phyloP scores from a whole-genome alignment of 1,139 yeast genomes.

The Yamadazyma pseudoaaseri region DNA sequence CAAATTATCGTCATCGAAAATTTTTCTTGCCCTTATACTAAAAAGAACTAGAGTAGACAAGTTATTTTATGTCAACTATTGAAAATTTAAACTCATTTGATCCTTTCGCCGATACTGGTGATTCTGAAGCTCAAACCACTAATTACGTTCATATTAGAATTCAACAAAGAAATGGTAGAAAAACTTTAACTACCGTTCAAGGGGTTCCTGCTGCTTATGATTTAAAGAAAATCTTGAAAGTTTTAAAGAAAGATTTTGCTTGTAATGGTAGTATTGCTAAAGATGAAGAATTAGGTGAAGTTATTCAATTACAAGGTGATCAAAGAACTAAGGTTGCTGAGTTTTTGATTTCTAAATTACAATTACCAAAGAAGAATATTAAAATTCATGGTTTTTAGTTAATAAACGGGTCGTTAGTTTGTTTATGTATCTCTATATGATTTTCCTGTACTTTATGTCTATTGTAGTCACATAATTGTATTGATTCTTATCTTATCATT shows the following conservation, averaged over 20 bases:
- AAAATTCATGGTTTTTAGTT: slow-evolving; percentile 91
- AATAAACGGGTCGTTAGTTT: background rate
- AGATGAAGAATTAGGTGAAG: slow-evolving; percentile 95
- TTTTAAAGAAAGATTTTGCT: slow-evolving; percentile 95
- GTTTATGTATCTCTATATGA: too few relatives aligned
- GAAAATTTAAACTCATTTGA: slow-evolving; percentile 97
- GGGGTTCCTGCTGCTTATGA: slow-evolving; percentile 96
- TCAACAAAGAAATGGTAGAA: slow-evolving; percentile 99
- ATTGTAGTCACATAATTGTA: too few relatives aligned
- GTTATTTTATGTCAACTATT: slow-evolving; percentile 74
- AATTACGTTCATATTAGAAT: slow-evolving; percentile 98
- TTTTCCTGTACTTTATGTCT: too few relatives aligned
- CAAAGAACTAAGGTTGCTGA: slow-evolving; percentile 97
- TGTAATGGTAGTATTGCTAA: slow-evolving; percentile 98
- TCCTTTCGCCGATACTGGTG: slow-evolving; percentile 99
- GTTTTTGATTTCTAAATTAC: slow-evolving; percentile 83
- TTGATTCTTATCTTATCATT: background rate
- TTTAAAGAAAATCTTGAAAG: slow-evolving; percentile 88
- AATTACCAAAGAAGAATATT: slow-evolving; percentile 92
- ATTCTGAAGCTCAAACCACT: slow-evolving; percentile 95
- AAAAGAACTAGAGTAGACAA: background rate
- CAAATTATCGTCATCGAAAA: background rate
- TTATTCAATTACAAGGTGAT: slow-evolving; percentile 97
- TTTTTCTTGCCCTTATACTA: background rate
- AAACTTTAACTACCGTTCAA: slow-evolving; percentile 97